Base-by-base conservation (phyloP, 257 asterid species). In the Thymus mandschuricus region DNA sequence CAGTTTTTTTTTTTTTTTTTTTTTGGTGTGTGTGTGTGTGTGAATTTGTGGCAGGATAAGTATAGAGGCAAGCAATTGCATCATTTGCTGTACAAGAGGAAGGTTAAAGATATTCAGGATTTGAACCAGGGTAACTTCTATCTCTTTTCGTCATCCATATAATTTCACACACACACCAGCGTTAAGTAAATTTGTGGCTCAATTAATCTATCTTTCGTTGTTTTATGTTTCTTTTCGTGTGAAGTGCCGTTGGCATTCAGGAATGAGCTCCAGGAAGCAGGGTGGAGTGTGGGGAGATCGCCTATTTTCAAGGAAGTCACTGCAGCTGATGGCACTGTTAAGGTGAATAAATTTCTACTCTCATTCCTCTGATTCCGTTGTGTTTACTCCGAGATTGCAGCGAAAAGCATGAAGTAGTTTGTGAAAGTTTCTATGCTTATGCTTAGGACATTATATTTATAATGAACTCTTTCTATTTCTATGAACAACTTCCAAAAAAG, bases 51-150 rank as follows among this genome's bases (percentile, higher is more conserved):
- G 76, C 84, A 93, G 98, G 83, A 91, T 66, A 81, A 85, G 64
- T 93, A 90, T 63, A 86, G 98, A 73, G 98, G 97, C 66, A 93
- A 91, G 50, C 98, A 93, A 70, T 81, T 93, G 84, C 89, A 93
- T 75, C 96, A 89, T 73, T 76, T 93, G 70, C 45, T 93, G 71
- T 93, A 93, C 84, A 87, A 93, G 88, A 86, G 88, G 82, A 91
- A 86, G 87, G 84, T 81, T 67, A 93, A 84, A 75, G 85, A 89
- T 58, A 81, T 93, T 78, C 87, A 87, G 61, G 96, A 91, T 60
- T 84, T 91, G 58, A 84, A 56, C 81, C 86, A 90, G 66, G 82
- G 98, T 93, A 8, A 6, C 3, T 38, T 48, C 38, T 41, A 40
- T 63, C 41, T 45, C 49, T 38, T 21, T 4, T 38, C 41, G 41